Evolutionary conservation across 2,329 filamentous ascomycete genomes (phyloP), one percentile per base, ranked within the genome.

Genomic region (Ambrosiella cleistominuta): DNA sequence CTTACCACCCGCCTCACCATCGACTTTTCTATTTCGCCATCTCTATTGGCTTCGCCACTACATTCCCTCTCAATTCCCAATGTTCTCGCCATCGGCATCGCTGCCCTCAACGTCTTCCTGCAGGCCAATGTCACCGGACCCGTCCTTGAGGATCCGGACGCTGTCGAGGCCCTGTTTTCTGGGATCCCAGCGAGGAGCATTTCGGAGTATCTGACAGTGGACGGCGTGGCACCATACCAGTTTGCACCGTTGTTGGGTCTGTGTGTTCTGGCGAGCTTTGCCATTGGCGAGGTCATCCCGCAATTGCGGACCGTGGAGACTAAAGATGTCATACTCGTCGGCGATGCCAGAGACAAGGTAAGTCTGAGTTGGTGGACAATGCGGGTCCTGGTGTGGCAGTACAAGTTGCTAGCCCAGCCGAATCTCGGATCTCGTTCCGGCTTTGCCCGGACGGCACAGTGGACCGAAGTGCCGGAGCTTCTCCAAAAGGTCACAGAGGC

Each of bases 61-160:
- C 17, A 39, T 17, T n/a, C 27, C 35, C 37, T 40, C 7, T n/a
- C 36, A 11, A 35, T 45, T 8, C 51, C 59, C 12, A 61, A 65
- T 7, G 52, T 39, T 6, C 62, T 81, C 57, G 71, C 79, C 50
- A 72, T 85, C 39, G 86, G 81, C 8, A 71, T 87, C 53, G 82
- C 85, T 1, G 79, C 84, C 1, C 75, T 95, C 9, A 78, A 88
- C 65, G 80, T 83, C 9, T 96, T 95, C 67, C 70, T 95, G 13
- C 90, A 96, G 68, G 81, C 82, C 0, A 95, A 88, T 66, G 86
- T 94, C 57, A 95, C 90, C 2, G 90, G 90, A 0, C 90, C 90
- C 0, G 83, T 88, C 0, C 51, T 52, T 11, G 53, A 55, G 11
- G 36, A 69, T 70, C 49, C 66, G 68, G 0, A 65, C 83, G 13